Conservation (phyloP, 2,329 filamentous ascomycete species). For the Xylariomycetidae sp. region DNA sequence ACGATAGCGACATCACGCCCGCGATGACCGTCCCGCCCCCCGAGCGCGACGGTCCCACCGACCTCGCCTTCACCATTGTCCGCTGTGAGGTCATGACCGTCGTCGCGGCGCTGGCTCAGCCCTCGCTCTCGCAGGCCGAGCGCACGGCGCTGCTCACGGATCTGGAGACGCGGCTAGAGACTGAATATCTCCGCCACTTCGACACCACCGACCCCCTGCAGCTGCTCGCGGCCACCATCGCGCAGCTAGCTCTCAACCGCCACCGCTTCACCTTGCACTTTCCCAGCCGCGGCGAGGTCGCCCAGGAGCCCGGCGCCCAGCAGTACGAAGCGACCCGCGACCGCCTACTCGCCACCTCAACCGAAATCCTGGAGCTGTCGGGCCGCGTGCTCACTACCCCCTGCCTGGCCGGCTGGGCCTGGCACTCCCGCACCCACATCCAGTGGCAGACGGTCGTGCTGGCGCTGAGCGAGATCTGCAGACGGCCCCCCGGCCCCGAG, state of each 20-base stretch:
- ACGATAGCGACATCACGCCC: constrained; percentile 42
- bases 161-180: constrained; percentile 20
- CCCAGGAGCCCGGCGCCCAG: neutral
- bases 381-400: neutral
- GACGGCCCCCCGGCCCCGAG: constrained; percentile 4
- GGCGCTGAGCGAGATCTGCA: constrained; percentile 9
- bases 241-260: constrained; percentile 5
- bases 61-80: constrained; percentile 34
- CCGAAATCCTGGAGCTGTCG: constrained; percentile 6
- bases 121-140: constrained; percentile 11
- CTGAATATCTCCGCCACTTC: constrained; percentile 30
- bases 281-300: neutral
- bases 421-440: constrained; percentile 7
- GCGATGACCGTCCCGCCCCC: constrained; percentile 36
- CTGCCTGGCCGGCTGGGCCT: constrained; percentile 1
- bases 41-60: constrained; percentile 37
- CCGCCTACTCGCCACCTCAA: constrained; percentile 1
- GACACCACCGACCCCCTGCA: constrained; percentile 25
- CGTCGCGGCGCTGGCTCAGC: constrained; percentile 7
- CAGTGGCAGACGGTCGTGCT: constrained; percentile 10
- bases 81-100: constrained; percentile 37
- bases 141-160: constrained; percentile 29
- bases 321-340: neutral
- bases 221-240: constrained; percentile 6
- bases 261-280: constrained; percentile 2